These are phyloP conservation scores for Lathyrus oleraceus DNA, from an alignment of 306 rosid genomes.

Conservation along the genomic window DNA sequence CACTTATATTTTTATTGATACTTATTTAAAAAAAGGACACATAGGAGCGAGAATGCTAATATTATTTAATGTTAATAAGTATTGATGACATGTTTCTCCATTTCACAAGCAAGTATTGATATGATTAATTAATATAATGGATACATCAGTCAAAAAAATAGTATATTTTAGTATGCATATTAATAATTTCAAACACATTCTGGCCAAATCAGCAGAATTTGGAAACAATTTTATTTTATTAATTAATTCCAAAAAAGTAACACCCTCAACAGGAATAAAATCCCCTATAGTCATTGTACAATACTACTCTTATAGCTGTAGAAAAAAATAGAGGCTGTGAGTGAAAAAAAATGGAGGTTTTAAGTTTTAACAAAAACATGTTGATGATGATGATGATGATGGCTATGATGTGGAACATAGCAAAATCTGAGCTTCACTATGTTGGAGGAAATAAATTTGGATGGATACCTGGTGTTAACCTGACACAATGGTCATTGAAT, in stretches of 20 bases:
- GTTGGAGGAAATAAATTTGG: conserved; percentile 41
- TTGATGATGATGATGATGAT: not conserved
- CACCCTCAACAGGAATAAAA: not conserved
- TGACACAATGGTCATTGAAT: conserved; percentile 41
- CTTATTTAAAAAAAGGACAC: no score
- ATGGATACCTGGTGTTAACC: conserved; percentile 34
- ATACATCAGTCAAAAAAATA: not conserved
- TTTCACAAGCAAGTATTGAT: not conserved
- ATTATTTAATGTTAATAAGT: not conserved
- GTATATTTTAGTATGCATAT: not conserved
- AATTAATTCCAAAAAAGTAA: conserved; percentile 16
- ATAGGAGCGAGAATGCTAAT: no score
- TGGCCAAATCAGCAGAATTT: not conserved
- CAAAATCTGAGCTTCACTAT: conserved; percentile 2
- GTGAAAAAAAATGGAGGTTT: conserved; percentile 24
- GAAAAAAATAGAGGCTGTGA: not conserved
- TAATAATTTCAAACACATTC: not conserved
- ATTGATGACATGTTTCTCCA: not conserved
- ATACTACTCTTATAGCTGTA: not conserved
- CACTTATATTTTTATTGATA: no score
- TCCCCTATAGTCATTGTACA: not conserved
- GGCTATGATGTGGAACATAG: conserved; percentile 24
- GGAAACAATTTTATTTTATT: not conserved
- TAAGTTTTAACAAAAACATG: conserved; percentile 9
- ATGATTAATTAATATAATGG: not conserved